A percentile compares a stretch with the other conserved stretches of the same genome.
phyloP scores from a whole-genome alignment of 768 basidiomycete species.

The Lentinula guzmanii region DNA sequence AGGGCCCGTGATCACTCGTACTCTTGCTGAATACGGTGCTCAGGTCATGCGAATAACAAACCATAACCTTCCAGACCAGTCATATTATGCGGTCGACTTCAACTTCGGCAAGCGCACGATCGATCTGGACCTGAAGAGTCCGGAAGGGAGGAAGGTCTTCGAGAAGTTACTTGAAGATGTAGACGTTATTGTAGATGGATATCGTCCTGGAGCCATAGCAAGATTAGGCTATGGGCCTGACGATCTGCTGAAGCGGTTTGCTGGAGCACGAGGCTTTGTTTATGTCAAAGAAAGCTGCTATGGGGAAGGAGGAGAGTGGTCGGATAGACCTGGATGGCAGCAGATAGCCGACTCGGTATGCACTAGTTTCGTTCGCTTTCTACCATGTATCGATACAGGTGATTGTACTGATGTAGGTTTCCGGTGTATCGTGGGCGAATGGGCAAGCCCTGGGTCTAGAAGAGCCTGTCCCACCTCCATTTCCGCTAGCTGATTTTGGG shows the following conservation, averaged over 20 bases:
- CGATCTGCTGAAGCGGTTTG: constrained; percentile 1
- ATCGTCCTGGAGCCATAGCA: constrained; percentile 1
- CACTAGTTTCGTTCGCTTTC: neutral
- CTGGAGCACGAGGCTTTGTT: constrained; percentile 3
- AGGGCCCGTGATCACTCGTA: constrained; percentile 1
- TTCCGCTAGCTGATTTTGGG: constrained; percentile 5
- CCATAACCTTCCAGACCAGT: constrained; percentile 3
- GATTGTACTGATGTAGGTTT: neutral
- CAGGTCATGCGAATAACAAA: neutral
- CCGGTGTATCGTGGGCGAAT: constrained; percentile 3
- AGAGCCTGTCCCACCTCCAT: constrained; percentile 4
- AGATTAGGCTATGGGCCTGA: neutral
- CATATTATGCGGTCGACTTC: constrained; percentile 3
- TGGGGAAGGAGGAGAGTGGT: constrained; percentile 3
- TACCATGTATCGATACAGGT: neutral
- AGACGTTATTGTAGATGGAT: constrained; percentile 5
- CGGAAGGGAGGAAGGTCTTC: neutral
- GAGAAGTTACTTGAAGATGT: constrained; percentile 1
- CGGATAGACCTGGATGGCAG: constrained; percentile 7
- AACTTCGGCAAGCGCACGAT: constrained; percentile 1
- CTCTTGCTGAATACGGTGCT: constrained; percentile 5
- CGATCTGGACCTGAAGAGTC: constrained; percentile 4
- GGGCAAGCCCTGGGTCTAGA: constrained; percentile 1
- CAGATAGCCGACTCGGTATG: constrained; percentile 5
- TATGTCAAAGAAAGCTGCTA: constrained; percentile 7